Percentiles rank a stretch among this genome's conserved stretches.
Conservation (phyloP, 106 monocot genomes). For the Acanthochlamys bracteata region DNA sequence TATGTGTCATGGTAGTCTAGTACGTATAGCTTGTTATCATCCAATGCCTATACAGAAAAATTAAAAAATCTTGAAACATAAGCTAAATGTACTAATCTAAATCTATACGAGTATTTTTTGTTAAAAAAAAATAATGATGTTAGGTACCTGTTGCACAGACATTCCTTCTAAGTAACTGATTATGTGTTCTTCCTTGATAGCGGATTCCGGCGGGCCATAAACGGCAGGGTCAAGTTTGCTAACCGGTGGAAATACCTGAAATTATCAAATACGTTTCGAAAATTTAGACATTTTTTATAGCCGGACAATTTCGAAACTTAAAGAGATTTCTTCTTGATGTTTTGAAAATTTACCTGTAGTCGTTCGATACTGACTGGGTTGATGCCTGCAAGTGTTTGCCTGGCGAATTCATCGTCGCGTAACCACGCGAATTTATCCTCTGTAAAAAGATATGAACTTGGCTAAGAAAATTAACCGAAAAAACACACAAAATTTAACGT, state of each 20-base stretch:
- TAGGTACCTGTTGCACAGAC: slow-evolving; percentile 46
- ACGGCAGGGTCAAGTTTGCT: slow-evolving; percentile 72
- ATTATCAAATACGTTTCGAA: neutral
- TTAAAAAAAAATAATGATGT: neutral
- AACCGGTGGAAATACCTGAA: slow-evolving; percentile 58
- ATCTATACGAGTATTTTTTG: too few relatives aligned
- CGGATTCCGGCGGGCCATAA: slow-evolving; percentile 58
- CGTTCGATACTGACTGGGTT: slow-evolving; percentile 56
- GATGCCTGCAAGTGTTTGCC: slow-evolving; percentile 66
- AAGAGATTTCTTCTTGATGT: too few relatives aligned
- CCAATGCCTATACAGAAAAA: slow-evolving; percentile 33
- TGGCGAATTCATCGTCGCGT: slow-evolving; percentile 60
- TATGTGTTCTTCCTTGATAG: slow-evolving; percentile 45
- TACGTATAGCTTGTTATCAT: slow-evolving; percentile 55
- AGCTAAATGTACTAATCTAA: too few relatives aligned
- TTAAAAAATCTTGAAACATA: neutral
- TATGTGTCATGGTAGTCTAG: slow-evolving; percentile 70
- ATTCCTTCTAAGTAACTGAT: slow-evolving; percentile 39
- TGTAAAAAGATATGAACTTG: slow-evolving; percentile 13
- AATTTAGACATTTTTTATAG: neutral
- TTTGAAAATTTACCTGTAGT: neutral
- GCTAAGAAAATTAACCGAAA: neutral
- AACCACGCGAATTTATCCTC: slow-evolving; percentile 65
- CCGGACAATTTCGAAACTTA: neutral
- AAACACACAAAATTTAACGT: neutral